Evolutionary conservation across 1,284 basidiomycete species (phyloP).

Genomic region (Lignosus rhinocerotis): DNA sequence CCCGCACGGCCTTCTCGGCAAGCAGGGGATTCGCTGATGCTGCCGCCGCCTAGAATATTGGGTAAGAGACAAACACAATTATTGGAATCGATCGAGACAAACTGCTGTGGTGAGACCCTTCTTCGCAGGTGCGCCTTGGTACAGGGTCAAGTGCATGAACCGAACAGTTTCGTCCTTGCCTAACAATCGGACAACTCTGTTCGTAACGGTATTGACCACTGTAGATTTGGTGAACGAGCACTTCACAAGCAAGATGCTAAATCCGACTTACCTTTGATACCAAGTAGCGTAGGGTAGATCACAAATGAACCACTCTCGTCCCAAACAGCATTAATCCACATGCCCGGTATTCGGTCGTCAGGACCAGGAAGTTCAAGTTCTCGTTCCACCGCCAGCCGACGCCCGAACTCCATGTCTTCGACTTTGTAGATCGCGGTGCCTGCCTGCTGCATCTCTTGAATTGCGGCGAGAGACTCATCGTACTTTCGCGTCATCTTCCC

Average conservation of each 20-base stretch:
- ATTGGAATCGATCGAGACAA: neutral
- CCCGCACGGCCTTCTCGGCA: conserved; percentile 78
- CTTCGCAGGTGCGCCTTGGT: conserved; percentile 92
- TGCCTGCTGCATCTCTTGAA: conserved; percentile 97
- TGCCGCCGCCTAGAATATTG: conserved; percentile 73
- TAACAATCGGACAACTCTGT: conserved; percentile 86
- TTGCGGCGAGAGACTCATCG: conserved; percentile 90
- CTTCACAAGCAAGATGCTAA: too few species aligned
- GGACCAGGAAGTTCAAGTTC: conserved; percentile 83
- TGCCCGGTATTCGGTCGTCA: conserved; percentile 66
- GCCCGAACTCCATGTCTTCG: conserved; percentile 99
- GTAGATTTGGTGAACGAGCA: neutral
- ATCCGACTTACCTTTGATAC: conserved; percentile 81
- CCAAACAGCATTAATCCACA: conserved; percentile 89
- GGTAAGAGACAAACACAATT: too few species aligned
- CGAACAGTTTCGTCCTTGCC: conserved; percentile 95
- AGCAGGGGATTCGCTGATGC: conserved; percentile 95
- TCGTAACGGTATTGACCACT: conserved; percentile 96
- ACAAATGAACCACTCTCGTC: conserved; percentile 96
- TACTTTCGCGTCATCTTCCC: conserved; percentile 93
- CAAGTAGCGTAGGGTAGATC: conserved; percentile 90
- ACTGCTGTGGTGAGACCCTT: conserved; percentile 82
- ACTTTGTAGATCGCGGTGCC: conserved; percentile 89
- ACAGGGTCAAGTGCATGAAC: conserved; percentile 87
- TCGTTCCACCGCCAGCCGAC: conserved; percentile 88